Base-by-base conservation (phyloP, 108 stramenopile genomes). In the Skeletonema tropicum region DNA sequence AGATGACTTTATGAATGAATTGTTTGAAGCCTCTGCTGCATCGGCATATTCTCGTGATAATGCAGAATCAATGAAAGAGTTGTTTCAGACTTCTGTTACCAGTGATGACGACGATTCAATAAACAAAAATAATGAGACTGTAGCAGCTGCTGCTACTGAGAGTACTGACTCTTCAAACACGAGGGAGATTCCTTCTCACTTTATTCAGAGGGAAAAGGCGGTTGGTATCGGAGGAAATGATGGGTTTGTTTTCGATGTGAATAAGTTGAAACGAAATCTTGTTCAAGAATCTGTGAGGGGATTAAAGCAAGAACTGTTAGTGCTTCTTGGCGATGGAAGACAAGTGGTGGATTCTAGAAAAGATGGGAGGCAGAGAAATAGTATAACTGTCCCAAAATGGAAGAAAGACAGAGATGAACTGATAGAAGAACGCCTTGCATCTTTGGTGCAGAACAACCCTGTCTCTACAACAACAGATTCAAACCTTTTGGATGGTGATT, bases 381-480 rank as follows among this genome's bases (percentile, higher is more conserved):
- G 29, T 17, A 30, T 68, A 32, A 35, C 60, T 46, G 32, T 72
- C 21, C 77, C 72, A 39, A 68, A 45, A 23, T 61, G 67, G 66
- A 77, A 72, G 58, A 79, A 41, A 45, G 76, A 78, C 36, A 66
- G 77, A 62, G 82, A 79, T 68, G 79, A 80, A 45, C 69, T 69
- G 76, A 83, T 89, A 70, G 88, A 86, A 63, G 84, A 87, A 31
- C 74, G 84, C 38, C 74, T 89, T 61, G 73, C 86, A 35, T 72
- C 86, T 19, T 75, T 89, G 78, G 85, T 89, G 41, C 83, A 85
- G 79, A 71, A 82, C 32, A 89, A 83, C 57, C 88, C 88, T 35
- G 88, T 89, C 15, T 74, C 83, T 30, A 87, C 86, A 10, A 89
- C 88, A 9, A 89, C 88, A 32, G 88, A 89, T 73, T 87, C 86